Evolutionary conservation across 208 protist species (phyloP).

Genomic region (Blechomonas ayalai): DNA sequence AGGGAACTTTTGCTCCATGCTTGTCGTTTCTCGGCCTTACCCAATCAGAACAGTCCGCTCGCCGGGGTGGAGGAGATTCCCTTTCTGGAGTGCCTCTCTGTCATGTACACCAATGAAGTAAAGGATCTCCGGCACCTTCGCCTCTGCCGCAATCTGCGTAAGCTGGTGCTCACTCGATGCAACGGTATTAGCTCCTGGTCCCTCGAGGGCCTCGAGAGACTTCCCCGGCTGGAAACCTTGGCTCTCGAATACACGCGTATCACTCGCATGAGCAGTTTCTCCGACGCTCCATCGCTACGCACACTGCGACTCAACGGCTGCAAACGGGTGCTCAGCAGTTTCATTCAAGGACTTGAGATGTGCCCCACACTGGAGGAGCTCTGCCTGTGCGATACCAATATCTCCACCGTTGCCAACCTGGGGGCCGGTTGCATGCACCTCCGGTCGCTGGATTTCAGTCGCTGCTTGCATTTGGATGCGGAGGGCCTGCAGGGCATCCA

Average conservation of each 20-base stretch:
- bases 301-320: constrained; percentile 39
- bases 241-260: constrained; percentile 60
- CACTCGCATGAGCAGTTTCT: constrained; percentile 22
- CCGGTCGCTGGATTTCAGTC: constrained; percentile 42
- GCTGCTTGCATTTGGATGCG: constrained; percentile 47
- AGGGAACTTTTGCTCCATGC: constrained; percentile 42
- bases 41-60: constrained; percentile 8
- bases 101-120: constrained; percentile 38
- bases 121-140: constrained; percentile 27
- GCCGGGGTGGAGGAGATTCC: constrained; percentile 30
- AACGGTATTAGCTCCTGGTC: constrained; percentile 36
- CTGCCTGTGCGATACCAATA: constrained; percentile 47
- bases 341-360: constrained; percentile 35
- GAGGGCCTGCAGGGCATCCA: constrained; percentile 44
- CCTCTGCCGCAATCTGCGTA: constrained; percentile 22
- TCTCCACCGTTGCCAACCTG: constrained; percentile 40
- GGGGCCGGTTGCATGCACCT: constrained; percentile 20
- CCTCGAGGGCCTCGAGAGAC: constrained; percentile 22
- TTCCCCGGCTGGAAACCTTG: constrained; percentile 32
- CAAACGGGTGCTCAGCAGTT: constrained; percentile 50
- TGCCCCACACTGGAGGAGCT: constrained; percentile 30
- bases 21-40: constrained; percentile 23
- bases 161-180: constrained; percentile 41
- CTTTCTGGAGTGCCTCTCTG: constrained; percentile 31
- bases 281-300: constrained; percentile 14